phyloP scores from a whole-genome alignment of 306 rosid genomes.

The Spatholobus suberectus region DNA sequence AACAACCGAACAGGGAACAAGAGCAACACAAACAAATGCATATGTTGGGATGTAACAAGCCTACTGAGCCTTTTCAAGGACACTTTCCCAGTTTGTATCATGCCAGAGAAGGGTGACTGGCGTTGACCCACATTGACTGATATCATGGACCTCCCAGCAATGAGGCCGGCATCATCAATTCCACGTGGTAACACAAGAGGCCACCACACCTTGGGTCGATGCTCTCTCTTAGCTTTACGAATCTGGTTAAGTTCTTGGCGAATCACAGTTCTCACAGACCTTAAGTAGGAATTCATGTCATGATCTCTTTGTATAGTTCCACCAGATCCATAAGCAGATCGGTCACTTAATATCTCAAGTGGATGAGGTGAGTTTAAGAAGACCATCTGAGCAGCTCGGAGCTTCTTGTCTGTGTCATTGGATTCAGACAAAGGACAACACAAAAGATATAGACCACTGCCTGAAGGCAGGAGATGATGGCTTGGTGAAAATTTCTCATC shows the following conservation, averaged over 20 bases:
- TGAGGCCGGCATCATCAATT: constrained; percentile 45
- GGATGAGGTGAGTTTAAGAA: constrained; percentile 97
- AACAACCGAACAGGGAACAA: constrained; percentile 70
- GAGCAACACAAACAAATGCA: constrained; percentile 80
- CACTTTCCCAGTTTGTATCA: constrained; percentile 67
- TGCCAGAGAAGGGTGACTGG: constrained; percentile 66
- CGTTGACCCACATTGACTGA: constrained; percentile 52
- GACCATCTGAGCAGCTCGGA: constrained; percentile 64
- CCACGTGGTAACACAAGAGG: constrained; percentile 54
- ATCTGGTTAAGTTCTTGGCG: constrained; percentile 72
- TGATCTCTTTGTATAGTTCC: constrained; percentile 92
- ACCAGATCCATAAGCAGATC: constrained; percentile 85
- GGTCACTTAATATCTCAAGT: constrained; percentile 82
- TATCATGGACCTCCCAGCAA: constrained; percentile 55
- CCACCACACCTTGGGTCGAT: constrained; percentile 81
- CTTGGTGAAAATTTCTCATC: constrained; percentile 87
- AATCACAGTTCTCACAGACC: constrained; percentile 67
- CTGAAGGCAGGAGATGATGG: constrained; percentile 86
- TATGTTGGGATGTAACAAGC: constrained; percentile 78
- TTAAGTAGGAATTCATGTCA: constrained; percentile 85
- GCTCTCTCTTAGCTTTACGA: constrained; percentile 70
- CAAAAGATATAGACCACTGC: constrained; percentile 82
- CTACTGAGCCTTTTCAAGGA: constrained; percentile 74
- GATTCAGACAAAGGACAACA: constrained; percentile 55
- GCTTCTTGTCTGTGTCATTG: constrained; percentile 60